Conservation (phyloP, 108 stramenopile genomes). For the Bacterosira constricta region DNA sequence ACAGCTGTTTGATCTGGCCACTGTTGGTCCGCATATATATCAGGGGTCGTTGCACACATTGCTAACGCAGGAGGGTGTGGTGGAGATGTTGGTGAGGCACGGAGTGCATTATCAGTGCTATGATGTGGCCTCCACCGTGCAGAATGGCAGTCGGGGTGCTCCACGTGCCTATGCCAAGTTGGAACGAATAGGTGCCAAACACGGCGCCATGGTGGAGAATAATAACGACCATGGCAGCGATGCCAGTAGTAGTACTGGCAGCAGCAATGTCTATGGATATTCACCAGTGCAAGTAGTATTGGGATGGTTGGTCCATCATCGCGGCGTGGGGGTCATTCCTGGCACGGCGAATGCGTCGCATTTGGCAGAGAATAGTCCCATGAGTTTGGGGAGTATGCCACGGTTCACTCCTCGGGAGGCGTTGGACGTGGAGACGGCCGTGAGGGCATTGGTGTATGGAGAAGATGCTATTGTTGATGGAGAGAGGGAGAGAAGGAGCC, state of each 20-base stretch:
- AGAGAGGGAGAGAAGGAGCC: neutral
- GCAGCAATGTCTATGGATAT: slow-evolving; percentile 14
- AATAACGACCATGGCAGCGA: neutral
- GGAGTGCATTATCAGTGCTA: slow-evolving; percentile 67
- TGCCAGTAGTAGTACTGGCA: neutral
- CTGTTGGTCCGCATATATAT: slow-evolving; percentile 63
- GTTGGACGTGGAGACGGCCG: slow-evolving; percentile 43
- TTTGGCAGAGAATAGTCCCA: slow-evolving; percentile 34
- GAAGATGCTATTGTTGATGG: slow-evolving; percentile 47
- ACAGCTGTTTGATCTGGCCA: slow-evolving; percentile 41
- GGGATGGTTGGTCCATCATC: slow-evolving; percentile 39
- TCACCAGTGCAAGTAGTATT: slow-evolving; percentile 33
- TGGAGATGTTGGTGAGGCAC: slow-evolving; percentile 59
- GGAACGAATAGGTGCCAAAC: slow-evolving; percentile 39
- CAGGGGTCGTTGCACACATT: slow-evolving; percentile 73
- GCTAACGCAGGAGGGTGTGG: slow-evolving; percentile 61
- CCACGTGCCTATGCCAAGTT: slow-evolving; percentile 32
- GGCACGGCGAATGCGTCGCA: slow-evolving; percentile 39
- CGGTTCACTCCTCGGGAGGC: slow-evolving; percentile 23
- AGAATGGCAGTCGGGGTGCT: slow-evolving; percentile 16
- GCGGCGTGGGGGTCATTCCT: slow-evolving; percentile 53
- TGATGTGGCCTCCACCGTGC: slow-evolving; percentile 62
- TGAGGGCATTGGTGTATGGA: slow-evolving; percentile 47
- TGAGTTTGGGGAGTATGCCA: slow-evolving; percentile 22
- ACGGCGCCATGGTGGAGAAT: neutral